Base-by-base conservation (phyloP, 2,329 filamentous ascomycete species). In the Penicillium brevicompactum region DNA sequence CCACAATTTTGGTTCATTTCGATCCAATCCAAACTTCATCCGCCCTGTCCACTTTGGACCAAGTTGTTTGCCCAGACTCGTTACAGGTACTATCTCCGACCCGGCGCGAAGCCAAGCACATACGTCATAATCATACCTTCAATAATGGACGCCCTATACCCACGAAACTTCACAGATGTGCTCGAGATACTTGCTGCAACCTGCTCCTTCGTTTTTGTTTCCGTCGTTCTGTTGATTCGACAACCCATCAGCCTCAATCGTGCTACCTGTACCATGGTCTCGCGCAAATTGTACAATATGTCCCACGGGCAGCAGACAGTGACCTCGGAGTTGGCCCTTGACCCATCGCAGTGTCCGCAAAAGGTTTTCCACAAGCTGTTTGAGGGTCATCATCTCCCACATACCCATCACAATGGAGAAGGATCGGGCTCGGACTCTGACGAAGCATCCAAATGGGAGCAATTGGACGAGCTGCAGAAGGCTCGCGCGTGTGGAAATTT, bases 401-500 rank as follows among this genome's bases (percentile, higher is more conserved):
- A 4, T 22, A 4, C 18, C 31, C 14, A 14, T 3, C 40, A 37
- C 14, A 56, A 66, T 11, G 57, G 64, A 32, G 53, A 71, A 51
- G 58, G 65, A 16, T 60, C 67, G 44, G 59, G 65, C 3, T 63
- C 66, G 47, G 50, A 60, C 27, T 63, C 66, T 47, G 50, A 60
- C 27, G 49, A 64, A 14, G 63, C 60, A 13, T 50, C 59, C 4
- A 31, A 52, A 27, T 38, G 54, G 53, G 40, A 64, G 51, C 18
- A 66, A 54, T 50, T 69, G 2, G 76, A 81, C 46, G 80, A 82
- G 30, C 67, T 89, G 24, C 71, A 83, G 38, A 78, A 75, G 43
- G 86, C 86, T 1, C 73, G 74, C 7, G 67, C 78, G 52, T 91
- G 88, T 67, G 89, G 89, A 2, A 84, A 82, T 49, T 92, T 88